Evolutionary conservation across 768 basidiomycete species (phyloP).

Genomic region (Suillus subalutaceus): DNA sequence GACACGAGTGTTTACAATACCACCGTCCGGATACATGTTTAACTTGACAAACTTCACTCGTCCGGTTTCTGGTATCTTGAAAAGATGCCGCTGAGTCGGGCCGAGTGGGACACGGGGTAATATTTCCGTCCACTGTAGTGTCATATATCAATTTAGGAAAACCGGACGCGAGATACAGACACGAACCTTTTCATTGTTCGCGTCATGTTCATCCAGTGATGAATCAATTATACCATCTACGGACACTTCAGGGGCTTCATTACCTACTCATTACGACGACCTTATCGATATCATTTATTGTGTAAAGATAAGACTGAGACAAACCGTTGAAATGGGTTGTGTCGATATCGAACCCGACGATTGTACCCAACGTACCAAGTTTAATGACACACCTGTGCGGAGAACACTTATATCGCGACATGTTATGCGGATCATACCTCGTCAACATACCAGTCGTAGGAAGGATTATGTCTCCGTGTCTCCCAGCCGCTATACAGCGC

Average conservation of each 20-base stretch:
- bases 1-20: constrained; percentile 60
- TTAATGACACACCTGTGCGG: constrained; percentile 81
- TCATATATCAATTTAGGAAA: constrained; percentile 5
- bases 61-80: constrained; percentile 61
- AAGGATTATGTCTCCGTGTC: constrained; percentile 82
- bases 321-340: constrained; percentile 92
- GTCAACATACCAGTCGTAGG: constrained; percentile 76
- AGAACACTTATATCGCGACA: neutral
- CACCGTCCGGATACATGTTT: constrained; percentile 96
- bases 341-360: constrained; percentile 90
- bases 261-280: constrained; percentile 50
- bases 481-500: constrained; percentile 97
- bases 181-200: constrained; percentile 58
- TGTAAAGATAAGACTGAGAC: constrained; percentile 17
- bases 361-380: constrained; percentile 73
- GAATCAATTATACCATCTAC: constrained; percentile 60
- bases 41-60: constrained; percentile 83
- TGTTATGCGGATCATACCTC: neutral
- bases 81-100: constrained; percentile 88
- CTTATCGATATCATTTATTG: constrained; percentile 5
- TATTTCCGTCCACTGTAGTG: constrained; percentile 73
- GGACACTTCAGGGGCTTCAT: constrained; percentile 84
- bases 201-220: constrained; percentile 45
- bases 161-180: neutral
- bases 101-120: constrained; percentile 77